phyloP scores from a whole-genome alignment of 2,329 filamentous ascomycete genomes.

The Cadophora sp. region DNA sequence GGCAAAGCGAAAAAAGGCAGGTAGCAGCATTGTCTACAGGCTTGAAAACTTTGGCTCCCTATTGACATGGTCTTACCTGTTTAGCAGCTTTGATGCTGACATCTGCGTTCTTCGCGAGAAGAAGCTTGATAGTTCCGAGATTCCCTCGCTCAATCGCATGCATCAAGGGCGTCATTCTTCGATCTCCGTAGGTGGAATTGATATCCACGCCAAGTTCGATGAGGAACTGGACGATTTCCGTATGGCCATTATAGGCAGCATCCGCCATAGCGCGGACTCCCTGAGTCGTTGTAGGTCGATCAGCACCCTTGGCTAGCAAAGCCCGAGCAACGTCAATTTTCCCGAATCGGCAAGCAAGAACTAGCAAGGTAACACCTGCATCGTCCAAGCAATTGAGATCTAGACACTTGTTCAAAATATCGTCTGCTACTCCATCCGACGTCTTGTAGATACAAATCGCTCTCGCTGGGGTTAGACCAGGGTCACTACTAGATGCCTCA shows the following conservation, averaged over 20 bases:
- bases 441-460: background rate
- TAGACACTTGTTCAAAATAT: background rate
- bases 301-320: background rate
- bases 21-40: too few species aligned
- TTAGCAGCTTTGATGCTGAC: background rate
- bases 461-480: background rate
- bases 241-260: background rate
- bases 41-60: background rate
- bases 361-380: background rate
- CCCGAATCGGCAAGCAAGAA: slow-evolving; percentile 5
- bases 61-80: background rate
- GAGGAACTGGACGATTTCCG: background rate
- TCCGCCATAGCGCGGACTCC: background rate
- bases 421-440: background rate
- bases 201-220: background rate
- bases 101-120: background rate
- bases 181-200: background rate
- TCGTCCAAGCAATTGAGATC: background rate
- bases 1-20: background rate
- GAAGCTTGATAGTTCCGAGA: background rate
- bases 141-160: background rate
- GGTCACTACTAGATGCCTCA: background rate
- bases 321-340: background rate
- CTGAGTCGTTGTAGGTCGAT: background rate
- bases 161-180: background rate